Evolutionary conservation across 768 basidiomycete species (phyloP), one percentile per base, ranked within the genome.

Genomic region (Tricholoma hemisulphureum): DNA sequence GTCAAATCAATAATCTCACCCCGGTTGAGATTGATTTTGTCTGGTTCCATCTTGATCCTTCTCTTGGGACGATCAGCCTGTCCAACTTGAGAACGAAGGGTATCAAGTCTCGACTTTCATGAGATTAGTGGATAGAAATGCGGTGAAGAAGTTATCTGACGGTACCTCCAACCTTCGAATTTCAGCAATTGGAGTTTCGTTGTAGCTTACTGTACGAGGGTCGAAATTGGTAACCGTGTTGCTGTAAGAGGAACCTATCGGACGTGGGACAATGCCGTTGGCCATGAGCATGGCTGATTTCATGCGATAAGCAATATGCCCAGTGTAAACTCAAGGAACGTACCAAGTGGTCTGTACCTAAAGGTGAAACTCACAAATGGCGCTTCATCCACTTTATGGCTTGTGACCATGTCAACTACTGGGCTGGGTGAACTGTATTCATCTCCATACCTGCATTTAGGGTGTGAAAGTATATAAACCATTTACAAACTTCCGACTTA

Each of bases 281-380:
- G 55, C 55, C 41, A 56, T 56, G 24, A 56, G 55, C 31, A 56
- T 32, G 24, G 55, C 55, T 56, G 28, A 16, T 7, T 28, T 5
- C 14, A 9, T 24, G 23, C 26, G 16, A 7, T 35, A 20, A 56
- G 55, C 31, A 13, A 29, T 6, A 20, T 18, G 37, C 53, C 20
- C 13, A 18, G 6, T n/a, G 21, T 9, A 9, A 16, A 34, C 11
- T 14, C 29, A 43, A n/a, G 9, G 5, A 34, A 56, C 14, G 67
- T 67, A 64, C 75, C 70, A 23, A 65, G 55, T 11, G 80, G 78
- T 26, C 69, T 60, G 58, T 75, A 75, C 37, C 65, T 70, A 62
- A 75, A 73, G 7, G 62, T 66, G 43, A 75, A 75, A 14, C 63
- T 71, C 31, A 64, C 64, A 48, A 66, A 61, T 5, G 73, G 68